A percentile compares a stretch with the other conserved stretches of the same genome.
These are phyloP conservation scores for Leishmania turanica DNA, from an alignment of 208 protist genomes.

Conservation along the genomic window DNA sequence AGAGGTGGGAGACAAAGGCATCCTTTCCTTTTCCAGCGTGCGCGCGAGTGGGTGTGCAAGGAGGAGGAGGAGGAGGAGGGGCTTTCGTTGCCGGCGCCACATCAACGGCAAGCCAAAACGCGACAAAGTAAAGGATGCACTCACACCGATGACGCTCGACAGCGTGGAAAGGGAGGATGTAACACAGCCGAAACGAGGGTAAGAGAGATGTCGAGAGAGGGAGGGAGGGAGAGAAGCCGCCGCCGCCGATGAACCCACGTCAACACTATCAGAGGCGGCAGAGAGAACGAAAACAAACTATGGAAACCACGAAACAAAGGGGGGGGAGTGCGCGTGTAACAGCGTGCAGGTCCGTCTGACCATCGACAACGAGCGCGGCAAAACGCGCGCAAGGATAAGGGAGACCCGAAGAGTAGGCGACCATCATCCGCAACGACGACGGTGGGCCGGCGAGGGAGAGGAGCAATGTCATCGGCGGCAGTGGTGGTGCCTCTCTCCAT, in stretches of 20 bases:
- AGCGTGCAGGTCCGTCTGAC: neutral
- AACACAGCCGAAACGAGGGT: neutral
- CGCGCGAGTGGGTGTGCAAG: neutral
- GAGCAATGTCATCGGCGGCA: neutral
- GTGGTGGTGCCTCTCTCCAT: neutral
- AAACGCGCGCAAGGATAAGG: neutral
- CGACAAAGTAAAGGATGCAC: neutral
- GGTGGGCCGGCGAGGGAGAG: neutral
- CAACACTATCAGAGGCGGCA: neutral
- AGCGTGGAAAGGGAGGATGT: neutral
- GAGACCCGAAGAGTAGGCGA: neutral
- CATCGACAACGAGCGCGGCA: neutral
- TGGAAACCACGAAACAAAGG: neutral
- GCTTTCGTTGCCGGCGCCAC: neutral
- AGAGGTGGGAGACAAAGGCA: neutral
- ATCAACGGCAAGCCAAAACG: neutral
- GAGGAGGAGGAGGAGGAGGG: neutral
- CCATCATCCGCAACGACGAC: neutral
- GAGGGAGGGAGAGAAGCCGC: neutral
- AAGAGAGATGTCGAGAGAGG: neutral
- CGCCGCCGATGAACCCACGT: neutral
- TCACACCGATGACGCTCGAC: neutral
- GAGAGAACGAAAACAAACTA: neutral
- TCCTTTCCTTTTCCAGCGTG: neutral
- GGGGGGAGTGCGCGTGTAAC: neutral